phyloP scores from a whole-genome alignment of 148 eudicot genomes.

The Arctostaphylos glauca region DNA sequence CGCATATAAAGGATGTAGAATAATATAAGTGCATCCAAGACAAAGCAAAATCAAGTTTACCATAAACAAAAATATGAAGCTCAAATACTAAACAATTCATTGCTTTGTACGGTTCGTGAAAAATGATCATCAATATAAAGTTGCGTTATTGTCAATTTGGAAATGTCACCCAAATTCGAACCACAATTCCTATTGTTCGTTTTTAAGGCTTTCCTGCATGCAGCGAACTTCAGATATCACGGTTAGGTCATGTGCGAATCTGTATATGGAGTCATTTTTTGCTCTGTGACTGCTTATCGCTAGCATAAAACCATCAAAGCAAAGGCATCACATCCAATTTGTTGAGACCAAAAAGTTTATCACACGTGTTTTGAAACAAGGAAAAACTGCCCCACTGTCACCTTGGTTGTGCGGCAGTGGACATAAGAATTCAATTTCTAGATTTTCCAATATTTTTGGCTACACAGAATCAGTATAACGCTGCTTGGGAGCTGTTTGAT shows the following conservation, averaged over 20 bases:
- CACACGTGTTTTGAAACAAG: background rate
- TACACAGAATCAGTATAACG: background rate
- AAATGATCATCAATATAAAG: background rate
- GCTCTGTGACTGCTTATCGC: background rate
- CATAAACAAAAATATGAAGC: background rate
- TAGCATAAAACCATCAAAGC: conserved; percentile 2
- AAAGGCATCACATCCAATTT: background rate
- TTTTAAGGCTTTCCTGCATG: background rate
- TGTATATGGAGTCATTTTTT: background rate
- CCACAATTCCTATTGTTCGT: background rate
- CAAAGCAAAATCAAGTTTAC: background rate
- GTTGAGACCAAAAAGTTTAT: background rate
- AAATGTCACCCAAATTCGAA: background rate
- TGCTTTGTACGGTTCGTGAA: background rate
- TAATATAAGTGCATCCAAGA: background rate
- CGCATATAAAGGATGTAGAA: background rate
- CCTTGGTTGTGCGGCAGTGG: background rate
- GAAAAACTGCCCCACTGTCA: background rate
- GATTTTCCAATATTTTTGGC: background rate
- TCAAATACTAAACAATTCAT: background rate
- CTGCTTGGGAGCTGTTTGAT: background rate
- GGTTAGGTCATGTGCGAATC: background rate
- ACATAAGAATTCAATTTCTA: background rate
- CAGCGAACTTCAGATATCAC: background rate
- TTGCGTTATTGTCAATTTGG: background rate